These are phyloP conservation scores for Rhinocladiella mackenziei DNA, from an alignment of 2,329 filamentous ascomycete species.

Conservation along the genomic window DNA sequence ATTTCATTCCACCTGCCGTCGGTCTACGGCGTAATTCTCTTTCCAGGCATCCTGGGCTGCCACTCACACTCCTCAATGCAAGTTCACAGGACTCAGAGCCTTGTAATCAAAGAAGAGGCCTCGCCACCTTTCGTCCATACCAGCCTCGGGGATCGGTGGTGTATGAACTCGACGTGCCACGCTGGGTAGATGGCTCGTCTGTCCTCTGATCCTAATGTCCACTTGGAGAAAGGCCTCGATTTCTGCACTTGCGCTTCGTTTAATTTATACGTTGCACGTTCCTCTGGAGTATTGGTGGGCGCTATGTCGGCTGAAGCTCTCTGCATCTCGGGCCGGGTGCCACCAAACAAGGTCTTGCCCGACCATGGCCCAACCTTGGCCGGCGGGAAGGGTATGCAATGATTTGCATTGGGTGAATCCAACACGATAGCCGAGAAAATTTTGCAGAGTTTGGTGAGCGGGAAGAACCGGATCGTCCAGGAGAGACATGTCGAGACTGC, in stretches of 20 bases:
- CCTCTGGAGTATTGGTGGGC: slow-evolving; percentile 28
- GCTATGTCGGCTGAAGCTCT: slow-evolving; percentile 19
- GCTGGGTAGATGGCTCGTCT: slow-evolving; percentile 30
- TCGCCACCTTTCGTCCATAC: slow-evolving; percentile 17
- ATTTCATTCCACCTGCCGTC: slow-evolving; percentile 1
- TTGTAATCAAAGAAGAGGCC: slow-evolving; percentile 31
- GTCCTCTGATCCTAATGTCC: slow-evolving; percentile 29
- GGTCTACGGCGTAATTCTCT: not conserved
- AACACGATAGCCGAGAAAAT: too few relatives aligned
- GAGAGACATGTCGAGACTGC: too few relatives aligned
- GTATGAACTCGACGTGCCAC: slow-evolving; percentile 30
- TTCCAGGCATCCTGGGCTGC: not conserved
- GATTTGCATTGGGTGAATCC: too few relatives aligned
- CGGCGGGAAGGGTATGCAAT: too few relatives aligned
- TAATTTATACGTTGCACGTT: slow-evolving; percentile 29
- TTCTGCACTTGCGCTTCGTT: slow-evolving; percentile 27
- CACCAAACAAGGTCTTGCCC: too few relatives aligned
- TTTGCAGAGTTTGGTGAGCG: too few relatives aligned
- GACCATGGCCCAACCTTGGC: too few relatives aligned
- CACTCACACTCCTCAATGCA: not conserved
- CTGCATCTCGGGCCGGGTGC: slow-evolving; percentile 26
- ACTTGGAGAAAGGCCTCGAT: slow-evolving; percentile 30
- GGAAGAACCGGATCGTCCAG: too few relatives aligned
- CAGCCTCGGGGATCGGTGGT: slow-evolving; percentile 27
- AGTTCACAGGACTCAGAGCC: slow-evolving; percentile 11